Base-by-base conservation (phyloP, 306 rosid genomes). In the Elaeagnus macrophylla region DNA sequence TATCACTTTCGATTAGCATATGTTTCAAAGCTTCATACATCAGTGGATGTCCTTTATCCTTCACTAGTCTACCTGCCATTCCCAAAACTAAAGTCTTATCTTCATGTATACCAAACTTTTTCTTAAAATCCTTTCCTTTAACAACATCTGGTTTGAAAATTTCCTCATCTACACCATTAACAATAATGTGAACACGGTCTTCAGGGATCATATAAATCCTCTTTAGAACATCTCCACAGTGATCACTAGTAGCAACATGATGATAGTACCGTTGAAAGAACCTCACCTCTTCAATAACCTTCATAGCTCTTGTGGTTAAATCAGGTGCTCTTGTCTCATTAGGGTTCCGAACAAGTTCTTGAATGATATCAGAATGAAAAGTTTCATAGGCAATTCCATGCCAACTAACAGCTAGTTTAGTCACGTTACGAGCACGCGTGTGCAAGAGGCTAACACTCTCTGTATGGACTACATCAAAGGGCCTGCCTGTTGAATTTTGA, bases 201-300 rank as follows among this genome's bases (percentile, higher is more conserved):
- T 83, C 74, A 1, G 88, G 85, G 66, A 83, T 76, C 91, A 83
- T 83, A 63, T 83, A 83, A 35, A 86, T 75, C 67, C 88, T 77
- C 60, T 78, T 75, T 32, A 78, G 71, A 55, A 86, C 66, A 53
- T 86, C 95, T 36, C 88, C 95, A 10, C 77, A 83, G 49, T 80
- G 91, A 71, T 83, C 81, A 67, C 95, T 76, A 17, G 91, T 86
- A 7, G 91, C 88, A 9, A 86, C 88, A 50, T 86, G 88, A 48
- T 80, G 91, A 3, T 85, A 81, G 39, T 80, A 86, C 11, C 58
- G 66, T 10, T 75, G 78, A 66, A 86, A 86, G 72, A 86, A 76
- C 54, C 73, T 71, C n/a, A 75, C 77, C 68, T 75, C 77, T 53
- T 59, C 78, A 25, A 81, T 79, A 40, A 81, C 88, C 71, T 80